phyloP scores from a whole-genome alignment of 768 basidiomycete species.

The Termitomyces eurrhizus region DNA sequence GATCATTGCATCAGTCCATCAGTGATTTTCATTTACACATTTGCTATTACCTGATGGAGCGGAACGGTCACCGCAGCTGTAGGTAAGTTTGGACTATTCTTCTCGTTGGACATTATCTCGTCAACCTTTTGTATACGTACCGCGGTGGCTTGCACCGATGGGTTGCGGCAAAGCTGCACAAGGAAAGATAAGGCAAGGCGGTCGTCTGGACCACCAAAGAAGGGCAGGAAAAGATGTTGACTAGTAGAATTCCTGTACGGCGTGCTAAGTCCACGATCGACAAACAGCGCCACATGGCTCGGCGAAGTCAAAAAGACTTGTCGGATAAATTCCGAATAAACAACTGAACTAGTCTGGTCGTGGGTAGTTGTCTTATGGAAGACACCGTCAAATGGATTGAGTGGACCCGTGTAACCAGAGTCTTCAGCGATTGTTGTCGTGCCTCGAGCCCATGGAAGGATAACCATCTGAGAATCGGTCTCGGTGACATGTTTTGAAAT shows the following conservation, averaged over 20 bases:
- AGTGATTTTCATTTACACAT: background rate
- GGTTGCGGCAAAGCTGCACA: conserved; percentile 69
- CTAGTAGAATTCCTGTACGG: conserved; percentile 21
- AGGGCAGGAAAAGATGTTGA: conserved; percentile 79
- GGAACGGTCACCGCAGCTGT: conserved; percentile 8
- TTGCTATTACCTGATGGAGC: conserved; percentile 27
- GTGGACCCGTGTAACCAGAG: conserved; percentile 21
- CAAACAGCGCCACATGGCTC: conserved; percentile 79
- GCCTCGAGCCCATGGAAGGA: conserved; percentile 80
- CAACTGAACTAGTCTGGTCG: conserved; percentile 48
- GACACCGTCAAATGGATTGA: conserved; percentile 75
- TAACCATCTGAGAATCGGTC: conserved; percentile 63
- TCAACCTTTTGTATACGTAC: conserved; percentile 54
- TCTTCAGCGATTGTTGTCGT: conserved; percentile 23
- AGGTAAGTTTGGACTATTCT: conserved; percentile 4
- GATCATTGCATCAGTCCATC: background rate
- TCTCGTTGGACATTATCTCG: conserved; percentile 26
- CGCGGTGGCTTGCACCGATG: conserved; percentile 66
- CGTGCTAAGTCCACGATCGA: conserved; percentile 60
- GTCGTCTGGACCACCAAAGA: conserved; percentile 95
- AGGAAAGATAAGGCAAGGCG: conserved; percentile 79
- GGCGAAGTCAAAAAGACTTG: conserved; percentile 70
- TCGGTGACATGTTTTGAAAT: conserved; percentile 60
- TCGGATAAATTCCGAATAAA: conserved; percentile 84
- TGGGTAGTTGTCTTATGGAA: conserved; percentile 53